Evolutionary conservation across 2,329 filamentous ascomycete species (phyloP).

Genomic region (Colletotrichum sp.): DNA sequence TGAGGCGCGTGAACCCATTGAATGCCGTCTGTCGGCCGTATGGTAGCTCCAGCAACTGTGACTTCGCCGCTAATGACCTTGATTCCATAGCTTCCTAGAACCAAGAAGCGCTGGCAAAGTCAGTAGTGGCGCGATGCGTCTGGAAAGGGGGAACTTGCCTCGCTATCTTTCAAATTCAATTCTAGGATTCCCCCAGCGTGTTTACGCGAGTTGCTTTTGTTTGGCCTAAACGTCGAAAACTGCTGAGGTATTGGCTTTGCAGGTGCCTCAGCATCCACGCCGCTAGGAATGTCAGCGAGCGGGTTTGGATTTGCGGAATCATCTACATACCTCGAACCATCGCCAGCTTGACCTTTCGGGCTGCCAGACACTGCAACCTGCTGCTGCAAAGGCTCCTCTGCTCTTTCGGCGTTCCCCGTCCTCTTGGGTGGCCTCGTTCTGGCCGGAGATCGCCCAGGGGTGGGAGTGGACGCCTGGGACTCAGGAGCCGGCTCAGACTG

Average conservation of each 20-base stretch:
- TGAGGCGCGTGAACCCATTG: slow-evolving; percentile 70
- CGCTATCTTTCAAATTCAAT: slow-evolving; percentile 51
- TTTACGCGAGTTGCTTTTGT: slow-evolving; percentile 46
- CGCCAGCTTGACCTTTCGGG: neutral
- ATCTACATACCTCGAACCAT: neutral
- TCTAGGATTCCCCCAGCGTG: slow-evolving; percentile 44
- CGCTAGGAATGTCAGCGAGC: neutral
- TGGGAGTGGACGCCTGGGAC: neutral
- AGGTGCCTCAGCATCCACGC: neutral
- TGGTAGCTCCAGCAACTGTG: slow-evolving; percentile 68
- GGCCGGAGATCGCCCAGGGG: neutral
- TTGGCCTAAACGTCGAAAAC: slow-evolving; percentile 52
- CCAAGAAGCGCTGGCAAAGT: slow-evolving; percentile 58
- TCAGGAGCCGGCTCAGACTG: neutral
- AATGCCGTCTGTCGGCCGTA: slow-evolving; percentile 52
- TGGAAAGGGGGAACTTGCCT: slow-evolving; percentile 39
- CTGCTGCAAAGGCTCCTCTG: neutral
- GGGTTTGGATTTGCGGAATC: neutral
- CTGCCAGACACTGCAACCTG: neutral
- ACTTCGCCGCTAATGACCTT: slow-evolving; percentile 65
- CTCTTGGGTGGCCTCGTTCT: neutral
- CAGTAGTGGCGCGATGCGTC: neutral
- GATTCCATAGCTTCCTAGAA: slow-evolving; percentile 73
- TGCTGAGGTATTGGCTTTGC: slow-evolving; percentile 23
- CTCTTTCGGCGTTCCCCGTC: neutral